These are phyloP conservation scores for Cercospora sp. DNA, from an alignment of 2,329 filamentous ascomycete species.

Conservation along the genomic window DNA sequence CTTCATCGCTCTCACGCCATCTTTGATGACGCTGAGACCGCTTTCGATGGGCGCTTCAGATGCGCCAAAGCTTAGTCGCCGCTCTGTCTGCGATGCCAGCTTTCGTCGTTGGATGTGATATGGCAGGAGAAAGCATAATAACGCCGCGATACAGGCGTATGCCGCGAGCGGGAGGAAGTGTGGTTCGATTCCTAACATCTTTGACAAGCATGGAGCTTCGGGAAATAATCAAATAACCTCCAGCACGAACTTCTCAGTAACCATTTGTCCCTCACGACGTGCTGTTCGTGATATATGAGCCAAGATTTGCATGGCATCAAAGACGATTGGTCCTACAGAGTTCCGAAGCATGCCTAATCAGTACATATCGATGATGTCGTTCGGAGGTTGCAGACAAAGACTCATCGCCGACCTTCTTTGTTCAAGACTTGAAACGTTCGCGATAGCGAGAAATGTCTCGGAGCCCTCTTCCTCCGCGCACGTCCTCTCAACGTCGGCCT, in stretches of 20 bases:
- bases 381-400: neutral
- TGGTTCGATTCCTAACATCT: neutral
- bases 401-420: neutral
- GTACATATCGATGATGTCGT: neutral
- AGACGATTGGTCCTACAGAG: neutral
- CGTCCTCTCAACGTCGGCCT: neutral
- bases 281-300: neutral
- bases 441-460: neutral
- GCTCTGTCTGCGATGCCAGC: neutral
- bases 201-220: neutral
- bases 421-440: neutral
- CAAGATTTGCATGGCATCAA: neutral
- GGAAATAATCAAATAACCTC: neutral
- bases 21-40: neutral
- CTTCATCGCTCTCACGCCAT: slow-evolving; percentile 2
- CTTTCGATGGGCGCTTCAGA: neutral
- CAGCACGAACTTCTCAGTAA: neutral
- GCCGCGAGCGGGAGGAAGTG: neutral
- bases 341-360: neutral
- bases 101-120: neutral
- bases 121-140: neutral
- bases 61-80: neutral
- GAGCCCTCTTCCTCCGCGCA: neutral
- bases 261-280: neutral
- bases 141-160: neutral